Percentiles rank a stretch among this genome's conserved stretches.
Conservation (phyloP, 805 yeast species). For the Candida pseudofarinosa region DNA sequence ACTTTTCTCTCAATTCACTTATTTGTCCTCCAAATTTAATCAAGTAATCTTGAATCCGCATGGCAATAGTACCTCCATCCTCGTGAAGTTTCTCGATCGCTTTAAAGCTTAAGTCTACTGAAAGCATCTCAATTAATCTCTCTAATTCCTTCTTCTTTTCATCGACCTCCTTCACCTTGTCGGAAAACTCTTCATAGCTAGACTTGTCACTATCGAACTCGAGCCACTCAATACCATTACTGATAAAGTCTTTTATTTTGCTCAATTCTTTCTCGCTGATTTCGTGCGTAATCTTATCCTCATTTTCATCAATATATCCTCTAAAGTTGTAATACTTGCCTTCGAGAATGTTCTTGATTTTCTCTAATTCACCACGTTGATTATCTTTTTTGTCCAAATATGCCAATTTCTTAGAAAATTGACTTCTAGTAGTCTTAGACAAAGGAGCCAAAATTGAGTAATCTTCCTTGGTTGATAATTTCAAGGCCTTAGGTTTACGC, state of each 20-base stretch:
- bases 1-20: conserved; percentile 37
- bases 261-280: conserved; percentile 33
- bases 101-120: conserved; percentile 43
- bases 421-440: conserved; percentile 36
- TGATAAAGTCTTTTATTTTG: conserved; percentile 25
- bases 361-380: conserved; percentile 51
- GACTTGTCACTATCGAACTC: conserved; percentile 66
- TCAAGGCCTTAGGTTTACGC: conserved; percentile 8
- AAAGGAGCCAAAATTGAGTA: conserved; percentile 31
- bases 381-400: conserved; percentile 53
- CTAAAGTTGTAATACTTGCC: conserved; percentile 68
- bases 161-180: conserved; percentile 18
- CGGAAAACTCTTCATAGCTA: conserved; percentile 20
- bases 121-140: conserved; percentile 36
- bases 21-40: conserved; percentile 45
- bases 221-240: conserved; percentile 67
- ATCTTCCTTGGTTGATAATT: conserved; percentile 37
- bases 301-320: conserved; percentile 51
- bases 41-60: conserved; percentile 42
- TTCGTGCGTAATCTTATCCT: conserved; percentile 31
- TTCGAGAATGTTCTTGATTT: conserved; percentile 66
- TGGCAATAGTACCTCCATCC: conserved; percentile 39
- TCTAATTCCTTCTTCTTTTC: conserved; percentile 21
- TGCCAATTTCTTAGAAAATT: conserved; percentile 45
- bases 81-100: conserved; percentile 43